Percentiles rank a stretch among this genome's conserved stretches.
Evolutionary conservation across 805 yeast species (phyloP).

Genomic region (Lipomyces chichibuensis): DNA sequence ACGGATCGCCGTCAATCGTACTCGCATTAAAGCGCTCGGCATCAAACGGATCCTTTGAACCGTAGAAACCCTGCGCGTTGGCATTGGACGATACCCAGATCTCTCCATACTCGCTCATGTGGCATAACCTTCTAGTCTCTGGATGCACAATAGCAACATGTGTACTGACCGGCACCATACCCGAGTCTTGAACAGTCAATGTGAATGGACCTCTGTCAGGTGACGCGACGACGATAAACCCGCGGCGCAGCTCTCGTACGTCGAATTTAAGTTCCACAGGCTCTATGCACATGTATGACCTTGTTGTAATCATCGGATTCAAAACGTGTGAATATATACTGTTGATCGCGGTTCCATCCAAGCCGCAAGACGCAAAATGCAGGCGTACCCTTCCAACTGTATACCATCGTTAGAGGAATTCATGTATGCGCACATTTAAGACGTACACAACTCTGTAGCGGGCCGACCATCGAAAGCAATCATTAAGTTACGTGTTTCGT

Average conservation of each 20-base stretch:
- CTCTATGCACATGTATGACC: conserved; percentile 86
- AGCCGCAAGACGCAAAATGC: conserved; percentile 63
- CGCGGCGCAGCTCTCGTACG: conserved; percentile 86
- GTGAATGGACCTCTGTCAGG: conserved; percentile 53
- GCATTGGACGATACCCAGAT: conserved; percentile 95
- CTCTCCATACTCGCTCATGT: conserved; percentile 92
- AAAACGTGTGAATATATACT: conserved; percentile 76
- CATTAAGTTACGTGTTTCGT: conserved; percentile 77
- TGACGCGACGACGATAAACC: conserved; percentile 71
- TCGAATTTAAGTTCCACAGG: conserved; percentile 87
- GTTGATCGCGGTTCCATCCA: conserved; percentile 71
- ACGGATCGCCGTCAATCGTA: conserved; percentile 65
- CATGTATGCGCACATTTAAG: background rate
- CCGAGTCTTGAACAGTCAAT: conserved; percentile 85
- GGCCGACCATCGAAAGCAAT: conserved; percentile 79
- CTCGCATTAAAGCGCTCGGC: conserved; percentile 63
- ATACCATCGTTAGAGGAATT: conserved; percentile 22
- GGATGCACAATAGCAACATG: conserved; percentile 95
- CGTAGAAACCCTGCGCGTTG: conserved; percentile 63
- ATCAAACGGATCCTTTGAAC: conserved; percentile 55
- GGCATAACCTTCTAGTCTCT: conserved; percentile 77
- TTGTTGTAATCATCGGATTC: conserved; percentile 80
- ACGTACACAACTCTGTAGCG: conserved; percentile 52
- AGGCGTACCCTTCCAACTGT: conserved; percentile 57
- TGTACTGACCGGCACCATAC: conserved; percentile 93